Base-by-base conservation (phyloP, 1,284 basidiomycete species). In the Trametes sp. region DNA sequence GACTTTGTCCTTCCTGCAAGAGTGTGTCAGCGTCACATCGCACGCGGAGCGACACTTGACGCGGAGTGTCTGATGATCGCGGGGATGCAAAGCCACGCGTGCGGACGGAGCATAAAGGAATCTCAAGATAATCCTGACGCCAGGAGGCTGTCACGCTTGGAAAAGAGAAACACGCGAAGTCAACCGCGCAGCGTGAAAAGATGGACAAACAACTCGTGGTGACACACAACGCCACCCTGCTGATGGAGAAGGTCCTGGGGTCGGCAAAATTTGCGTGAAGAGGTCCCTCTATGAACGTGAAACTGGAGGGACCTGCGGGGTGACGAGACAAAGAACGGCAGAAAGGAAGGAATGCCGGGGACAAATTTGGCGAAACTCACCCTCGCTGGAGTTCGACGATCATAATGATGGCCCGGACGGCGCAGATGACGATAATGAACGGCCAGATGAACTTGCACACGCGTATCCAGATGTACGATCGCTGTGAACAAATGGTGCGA, bases 371-470 rank as follows among this genome's bases (percentile, higher is more conserved):
- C 41, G 54, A 44, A 52, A 75, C 86, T 77, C 76, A 88, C 87
- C 86, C 86, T 75, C 87, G 82, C 73, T 88, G 81, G 63, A 90
- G 83, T 75, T 90, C 78, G 75, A 89, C 85, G 74, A 90, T 88
- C 87, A 93, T 93, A 65, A 91, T 74, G 69, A 88, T 87, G 41
- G 86, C 89, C 65, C 90, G 85, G 59, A 92, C 76, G 28, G 86
- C 86, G 69, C 79, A 82, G 63, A 89, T 82, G 73, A 92, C 79
- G 69, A 93, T 86, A 64, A 91, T 70, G 73, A 92, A 84, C 4
- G 90, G 89, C 89, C 90, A 92, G 44, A 91, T 67, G 77, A 89
- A 87, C 73, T 87, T 87, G 76, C 82, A 82, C 10, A 85, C 86
- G 65, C 89, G 82, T 65, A 84, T 84, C 83, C 87, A 92, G 71